Percentiles rank a stretch among this genome's conserved stretches.
Conservation (phyloP, 163 green algal species). For the Chlorella variabilis region DNA sequence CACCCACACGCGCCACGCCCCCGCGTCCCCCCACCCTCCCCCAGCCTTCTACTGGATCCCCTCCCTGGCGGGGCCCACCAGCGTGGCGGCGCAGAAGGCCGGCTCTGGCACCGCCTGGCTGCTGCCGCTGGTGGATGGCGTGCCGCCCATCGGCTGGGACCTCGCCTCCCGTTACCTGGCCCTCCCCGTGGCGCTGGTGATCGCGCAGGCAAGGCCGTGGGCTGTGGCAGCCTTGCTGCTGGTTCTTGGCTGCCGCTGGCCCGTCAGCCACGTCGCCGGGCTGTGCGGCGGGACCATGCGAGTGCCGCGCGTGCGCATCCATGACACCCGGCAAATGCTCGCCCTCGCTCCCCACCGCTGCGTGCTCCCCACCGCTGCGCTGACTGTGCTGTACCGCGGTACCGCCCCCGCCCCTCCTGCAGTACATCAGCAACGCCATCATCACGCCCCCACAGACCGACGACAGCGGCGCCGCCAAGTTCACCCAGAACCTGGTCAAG, state of each 20-base stretch:
- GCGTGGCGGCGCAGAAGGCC: constrained; percentile 24
- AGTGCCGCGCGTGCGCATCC: too few relatives aligned
- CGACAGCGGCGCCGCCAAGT: constrained; percentile 32
- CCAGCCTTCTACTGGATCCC: constrained; percentile 97
- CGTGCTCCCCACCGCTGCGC: too few relatives aligned
- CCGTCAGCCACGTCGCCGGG: too few relatives aligned
- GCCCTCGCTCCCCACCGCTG: too few relatives aligned
- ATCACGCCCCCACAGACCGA: constrained; percentile 68
- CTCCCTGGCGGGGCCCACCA: constrained; percentile 86
- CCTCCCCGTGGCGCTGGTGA: constrained; percentile 83
- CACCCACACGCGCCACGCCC: too few relatives aligned
- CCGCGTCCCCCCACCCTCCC: constrained; percentile 52
- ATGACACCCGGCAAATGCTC: too few relatives aligned
- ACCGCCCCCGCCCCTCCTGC: constrained; percentile 28
- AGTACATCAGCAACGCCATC: constrained; percentile 80
- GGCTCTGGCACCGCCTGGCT: constrained; percentile 83
- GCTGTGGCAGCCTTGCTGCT: background rate
- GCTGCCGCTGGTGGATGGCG: constrained; percentile 82
- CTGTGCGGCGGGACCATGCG: too few relatives aligned
- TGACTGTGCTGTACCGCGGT: too few relatives aligned
- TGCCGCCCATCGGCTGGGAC: constrained; percentile 87
- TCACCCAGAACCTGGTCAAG: constrained; percentile 27
- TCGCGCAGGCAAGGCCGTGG: constrained; percentile 23
- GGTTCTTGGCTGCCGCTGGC: background rate
- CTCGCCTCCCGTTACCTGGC: constrained; percentile 77